Base-by-base conservation (phyloP, 2,329 filamentous ascomycete genomes). In the Chalara sp. region DNA sequence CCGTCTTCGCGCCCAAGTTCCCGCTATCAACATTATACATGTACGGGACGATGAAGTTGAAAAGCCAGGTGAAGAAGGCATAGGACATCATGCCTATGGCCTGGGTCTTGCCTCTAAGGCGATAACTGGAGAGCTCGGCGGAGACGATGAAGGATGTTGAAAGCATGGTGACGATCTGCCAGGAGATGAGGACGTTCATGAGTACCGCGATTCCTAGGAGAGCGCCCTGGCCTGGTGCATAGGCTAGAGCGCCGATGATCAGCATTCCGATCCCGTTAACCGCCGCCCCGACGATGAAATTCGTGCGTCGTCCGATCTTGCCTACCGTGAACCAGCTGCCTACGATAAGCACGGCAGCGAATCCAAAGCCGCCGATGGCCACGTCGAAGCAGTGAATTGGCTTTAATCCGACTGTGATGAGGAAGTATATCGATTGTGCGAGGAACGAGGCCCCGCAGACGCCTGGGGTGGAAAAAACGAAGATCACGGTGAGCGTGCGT, bases 21-120 rank as follows among this genome's bases (percentile, higher is more conserved):
- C 49, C 52, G 10, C 54, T 53, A 6, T 65, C 66, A 7, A 65
- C 53, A 48, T 68, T 79, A 63, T 75, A 78, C 10, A 76, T 70
- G 50, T 62, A 53, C 61, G 62, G 54, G 63, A 65, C 47, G 63
- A 55, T 52, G 65, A 71, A 55, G 63, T 68, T 31, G 53, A 65
- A 46, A 60, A 61, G 45, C 57, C 58, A 59, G 12, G 50, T 49
- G 5, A 49, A 51, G 44, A 61, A 53, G 6, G 58, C 57, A 45
- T 58, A 53, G 7, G 53, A 37, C 31, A 53, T 50, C 10, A 59
- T 47, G 6, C 45, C 48, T 11, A 61, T 51, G 11, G 52, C 54
- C 48, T 58, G 58, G 6, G 57, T 61, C 21, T 54, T 51, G 42
- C 55, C 52, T 6, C 58, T 53, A 6, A 61, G 50, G 8, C 40